A percentile compares a stretch with the other conserved stretches of the same genome.
These are phyloP conservation scores for Rhizophagus sp. DNA, from an alignment of 192 early-diverging fungal genomes.

Conservation along the genomic window DNA sequence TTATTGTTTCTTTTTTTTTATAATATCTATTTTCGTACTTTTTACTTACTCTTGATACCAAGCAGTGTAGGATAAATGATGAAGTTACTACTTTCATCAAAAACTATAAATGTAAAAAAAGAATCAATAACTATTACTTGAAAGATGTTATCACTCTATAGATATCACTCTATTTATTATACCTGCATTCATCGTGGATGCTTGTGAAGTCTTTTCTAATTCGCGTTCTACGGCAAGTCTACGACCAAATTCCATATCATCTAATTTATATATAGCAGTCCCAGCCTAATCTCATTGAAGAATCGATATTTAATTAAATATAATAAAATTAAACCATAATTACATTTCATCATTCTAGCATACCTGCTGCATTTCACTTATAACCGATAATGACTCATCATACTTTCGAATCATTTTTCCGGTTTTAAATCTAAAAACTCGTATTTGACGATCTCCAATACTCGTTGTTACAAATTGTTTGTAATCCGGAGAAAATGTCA, in stretches of 20 bases:
- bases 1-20: no score
- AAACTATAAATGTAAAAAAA: constrained; percentile 52
- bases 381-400: constrained; percentile 82
- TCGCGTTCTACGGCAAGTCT: constrained; percentile 87
- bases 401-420: constrained; percentile 90
- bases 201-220: constrained; percentile 73
- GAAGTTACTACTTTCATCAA: constrained; percentile 89
- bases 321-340: not conserved
- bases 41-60: constrained; percentile 78
- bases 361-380: constrained; percentile 86
- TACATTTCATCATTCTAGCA: not conserved
- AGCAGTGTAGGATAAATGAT: constrained; percentile 91
- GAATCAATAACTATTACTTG: constrained; percentile 17
- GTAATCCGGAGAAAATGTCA: constrained; percentile 81
- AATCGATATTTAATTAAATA: constrained; percentile 10
- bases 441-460: constrained; percentile 77
- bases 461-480: constrained; percentile 87
- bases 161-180: not conserved
- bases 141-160: not conserved
- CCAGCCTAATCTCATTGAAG: constrained; percentile 52
- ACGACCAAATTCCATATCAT: constrained; percentile 99
- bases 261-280: constrained; percentile 73
- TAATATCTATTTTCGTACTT: no score
- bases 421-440: constrained; percentile 80
- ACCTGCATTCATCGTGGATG: constrained; percentile 68